Evolutionary conservation across 129 eudicot species (phyloP), one percentile per base, ranked within the genome.

Genomic region (Flaveria bidentis): DNA sequence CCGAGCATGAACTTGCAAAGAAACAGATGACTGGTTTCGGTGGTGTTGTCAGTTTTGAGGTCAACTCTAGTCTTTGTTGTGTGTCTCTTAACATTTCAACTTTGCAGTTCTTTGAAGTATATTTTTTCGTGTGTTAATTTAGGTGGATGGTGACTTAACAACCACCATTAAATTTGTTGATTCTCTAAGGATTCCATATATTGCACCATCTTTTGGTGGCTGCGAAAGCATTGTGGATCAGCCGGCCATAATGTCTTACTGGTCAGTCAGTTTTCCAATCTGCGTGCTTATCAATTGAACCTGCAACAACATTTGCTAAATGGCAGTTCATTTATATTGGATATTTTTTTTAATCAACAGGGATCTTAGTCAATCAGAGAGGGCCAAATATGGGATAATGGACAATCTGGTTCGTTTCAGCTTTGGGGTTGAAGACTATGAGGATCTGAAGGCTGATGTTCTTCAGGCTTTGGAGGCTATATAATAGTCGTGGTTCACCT

Each of bases 21-120:
- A 81, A 81, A 55, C 97, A 91, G 74, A 91, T 91, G 97, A 83
- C 64, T 58, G 97, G 97, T 78, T 91, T 85, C 80, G 97, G 96
- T 75, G 96, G 97, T n/a, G 96, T 91, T 49, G 97, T 89, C 76
- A 89, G 97, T 73, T 91, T 91, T 85, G 96, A 89, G 93, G 67
- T 61, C 67, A 61, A 12, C 17, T 61, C 17, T 11, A 26, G n/a
- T 61, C n/a, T 61, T 61, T 26, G 39, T 11, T 11, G 41, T 41
- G 13, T 5, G 41, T 61, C 67, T 26, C 25, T 25, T 10, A 60
- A 11, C 4, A 4, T 16, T 0, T 16, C 69, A 63, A 16, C 20
- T 1, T 63, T 63, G 45, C 12, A 60, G 17, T 44, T 23, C 30
- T 63, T 23, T 26, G 11, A 33, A 63, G 41, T 60, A 9, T 0